Evolutionary conservation across 2,329 filamentous ascomycete genomes (phyloP).

Genomic region (Ophiocordyceps camponoti-saundersi): DNA sequence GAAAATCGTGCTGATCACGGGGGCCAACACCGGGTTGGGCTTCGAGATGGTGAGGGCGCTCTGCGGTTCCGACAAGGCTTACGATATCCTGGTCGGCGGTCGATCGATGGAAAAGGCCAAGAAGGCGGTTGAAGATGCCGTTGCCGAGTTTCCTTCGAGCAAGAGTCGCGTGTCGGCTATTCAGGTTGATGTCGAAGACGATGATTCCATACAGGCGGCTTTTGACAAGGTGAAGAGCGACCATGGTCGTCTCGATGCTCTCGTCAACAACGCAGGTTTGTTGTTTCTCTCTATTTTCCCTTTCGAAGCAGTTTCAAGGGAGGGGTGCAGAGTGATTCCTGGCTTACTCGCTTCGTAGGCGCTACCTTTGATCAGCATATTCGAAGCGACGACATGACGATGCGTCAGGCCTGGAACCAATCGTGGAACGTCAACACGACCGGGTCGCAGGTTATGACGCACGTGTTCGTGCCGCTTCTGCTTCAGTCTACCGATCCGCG

Average conservation of each 20-base stretch:
- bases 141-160: constrained; percentile 11
- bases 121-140: constrained; percentile 18
- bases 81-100: constrained; percentile 38
- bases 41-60: constrained; percentile 39
- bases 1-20: constrained; percentile 38
- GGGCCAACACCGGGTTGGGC: constrained; percentile 44
- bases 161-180: constrained; percentile 25
- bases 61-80: constrained; percentile 25
- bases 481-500: constrained; percentile 21
- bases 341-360: constrained; percentile 10
- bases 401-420: constrained; percentile 13
- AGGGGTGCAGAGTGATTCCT: no score
- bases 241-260: constrained; percentile 28
- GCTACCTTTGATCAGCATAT: constrained; percentile 22
- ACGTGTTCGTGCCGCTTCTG: constrained; percentile 24
- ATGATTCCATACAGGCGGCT: constrained; percentile 31
- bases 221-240: constrained; percentile 22
- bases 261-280: constrained; percentile 40
- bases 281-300: constrained; percentile 3
- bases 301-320: no score
- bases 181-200: constrained; percentile 34
- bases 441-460: constrained; percentile 23
- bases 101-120: constrained; percentile 33
- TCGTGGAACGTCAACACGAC: constrained; percentile 33
- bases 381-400: constrained; percentile 1